Percentiles rank a stretch among this genome's conserved stretches.
These are phyloP conservation scores for Jackrogersella multiformis DNA, from an alignment of 495 filamentous ascomycete genomes.

Conservation along the genomic window DNA sequence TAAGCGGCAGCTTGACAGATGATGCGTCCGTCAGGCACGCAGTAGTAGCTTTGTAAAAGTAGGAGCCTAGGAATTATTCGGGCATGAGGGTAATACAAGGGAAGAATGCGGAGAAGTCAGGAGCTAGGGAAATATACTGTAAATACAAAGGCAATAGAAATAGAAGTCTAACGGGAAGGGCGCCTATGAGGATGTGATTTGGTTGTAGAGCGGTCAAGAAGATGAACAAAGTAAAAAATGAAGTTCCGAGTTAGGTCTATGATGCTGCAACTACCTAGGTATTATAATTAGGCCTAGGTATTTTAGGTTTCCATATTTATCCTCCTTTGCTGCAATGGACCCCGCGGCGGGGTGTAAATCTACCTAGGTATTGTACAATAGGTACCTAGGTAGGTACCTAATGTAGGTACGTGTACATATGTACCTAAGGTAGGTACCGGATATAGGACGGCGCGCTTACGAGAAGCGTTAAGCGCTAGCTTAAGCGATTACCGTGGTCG, in stretches of 20 bases:
- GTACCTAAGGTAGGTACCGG: neutral
- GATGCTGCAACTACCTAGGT: neutral
- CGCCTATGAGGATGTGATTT: neutral
- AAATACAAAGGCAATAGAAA: neutral
- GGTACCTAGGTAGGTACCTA: too few relatives aligned
- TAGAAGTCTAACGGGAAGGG: neutral
- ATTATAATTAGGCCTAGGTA: neutral
- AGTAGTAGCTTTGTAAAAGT: constrained; percentile 6
- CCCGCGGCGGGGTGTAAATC: constrained; percentile 31
- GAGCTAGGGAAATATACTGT: neutral
- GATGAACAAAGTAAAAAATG: neutral
- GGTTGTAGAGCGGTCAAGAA: neutral
- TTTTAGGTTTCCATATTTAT: constrained; percentile 31
- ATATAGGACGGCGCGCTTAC: constrained; percentile 4
- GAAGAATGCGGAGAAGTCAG: neutral
- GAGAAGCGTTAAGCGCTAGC: constrained; percentile 32
- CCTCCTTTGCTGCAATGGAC: constrained; percentile 24
- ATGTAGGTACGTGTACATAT: neutral
- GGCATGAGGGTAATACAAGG: constrained; percentile 7
- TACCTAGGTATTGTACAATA: neutral
- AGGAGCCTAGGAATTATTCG: neutral
- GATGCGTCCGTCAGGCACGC: constrained; percentile 27
- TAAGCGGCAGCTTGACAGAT: constrained; percentile 32
- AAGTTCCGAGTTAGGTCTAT: too few relatives aligned
- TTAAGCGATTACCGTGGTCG: constrained; percentile 23